Evolutionary conservation across 2,329 filamentous ascomycete genomes (phyloP), one percentile per base, ranked within the genome.

Genomic region (Aspergillus sp.): DNA sequence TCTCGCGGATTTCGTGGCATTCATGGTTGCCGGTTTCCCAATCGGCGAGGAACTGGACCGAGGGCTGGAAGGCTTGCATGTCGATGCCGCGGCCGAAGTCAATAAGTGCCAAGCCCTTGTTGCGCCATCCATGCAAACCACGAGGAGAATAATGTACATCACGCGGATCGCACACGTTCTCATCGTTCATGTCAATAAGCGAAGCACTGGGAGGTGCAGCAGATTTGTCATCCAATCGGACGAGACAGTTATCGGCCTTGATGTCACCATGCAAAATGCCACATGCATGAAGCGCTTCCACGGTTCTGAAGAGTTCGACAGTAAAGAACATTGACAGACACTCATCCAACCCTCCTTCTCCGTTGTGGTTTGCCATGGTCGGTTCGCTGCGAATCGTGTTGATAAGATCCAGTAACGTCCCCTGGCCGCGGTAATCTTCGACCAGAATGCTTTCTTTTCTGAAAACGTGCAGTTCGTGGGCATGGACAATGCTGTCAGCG

Each of bases 61-160:
- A 79, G 0, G 83, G 76, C 3, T 70, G 68, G 71, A 97, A 98
- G 3, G 81, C 83, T 45, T 81, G 83, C 88, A 96, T 94, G 69
- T 98, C 93, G 64, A 98, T 94, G 39, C 82, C 88, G 1, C 93
- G 83, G 1, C 93, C 93, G 61, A 98, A 96, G 68, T 98, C 93
- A 57, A 98, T 97, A 13, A 98, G 78, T 0, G 82, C 80, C 19
- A 98, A 66, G 9, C 93, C 93, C 51, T 91, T 88, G 19, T 76
- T 74, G 1, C 74, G 71, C 93, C 93, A 98, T 31, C 90, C 89
- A 37, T 81, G 79, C 1, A 75, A 74, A 19, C 93, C 93, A 46
- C 86, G 82, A 2, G 83, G 78, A 7, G 77, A 77, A 74, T 91
- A 97, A 47, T 83, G 79, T 1, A 39, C 67, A 65, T 59, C 59